Percentiles rank a stretch among this genome's conserved stretches.
Conservation (phyloP, 1,139 yeast genomes). For the Saccharomyces hybrid region DNA sequence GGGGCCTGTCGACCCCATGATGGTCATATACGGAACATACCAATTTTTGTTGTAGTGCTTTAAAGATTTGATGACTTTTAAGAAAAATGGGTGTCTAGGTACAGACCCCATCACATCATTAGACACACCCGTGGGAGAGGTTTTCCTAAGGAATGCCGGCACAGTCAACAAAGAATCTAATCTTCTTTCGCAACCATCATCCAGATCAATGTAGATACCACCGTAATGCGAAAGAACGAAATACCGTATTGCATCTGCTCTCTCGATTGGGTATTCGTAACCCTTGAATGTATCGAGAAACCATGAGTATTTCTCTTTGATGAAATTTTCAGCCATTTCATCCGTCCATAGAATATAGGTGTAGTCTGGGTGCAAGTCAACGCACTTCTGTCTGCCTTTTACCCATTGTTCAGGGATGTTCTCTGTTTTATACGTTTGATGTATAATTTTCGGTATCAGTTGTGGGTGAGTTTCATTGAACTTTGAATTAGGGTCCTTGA, state of each 20-base stretch:
- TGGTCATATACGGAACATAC: slow-evolving; percentile 83
- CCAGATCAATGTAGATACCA: slow-evolving; percentile 83
- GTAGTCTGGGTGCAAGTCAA: slow-evolving; percentile 77
- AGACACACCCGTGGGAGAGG: slow-evolving; percentile 83
- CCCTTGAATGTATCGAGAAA: slow-evolving; percentile 69
- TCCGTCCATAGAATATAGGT: slow-evolving; percentile 89
- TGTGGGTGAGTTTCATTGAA: slow-evolving; percentile 35
- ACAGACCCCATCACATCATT: slow-evolving; percentile 90
- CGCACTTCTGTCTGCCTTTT: slow-evolving; percentile 67
- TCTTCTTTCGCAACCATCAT: slow-evolving; percentile 74
- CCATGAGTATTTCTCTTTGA: slow-evolving; percentile 76
- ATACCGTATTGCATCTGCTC: slow-evolving; percentile 88
- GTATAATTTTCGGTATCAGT: slow-evolving; percentile 80
- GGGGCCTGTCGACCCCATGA: slow-evolving; percentile 95
- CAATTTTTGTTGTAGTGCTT: slow-evolving; percentile 60
- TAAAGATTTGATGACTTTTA: slow-evolving; percentile 58
- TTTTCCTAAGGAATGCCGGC: slow-evolving; percentile 81
- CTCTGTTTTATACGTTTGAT: slow-evolving; percentile 79
- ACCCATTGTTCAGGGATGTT: slow-evolving; percentile 76
- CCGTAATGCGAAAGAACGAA: slow-evolving; percentile 78
- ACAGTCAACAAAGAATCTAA: slow-evolving; percentile 74
- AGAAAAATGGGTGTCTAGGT: slow-evolving; percentile 79
- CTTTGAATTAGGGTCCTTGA: slow-evolving; percentile 6
- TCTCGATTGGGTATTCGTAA: slow-evolving; percentile 72
- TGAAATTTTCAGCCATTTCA: slow-evolving; percentile 69